A percentile compares a stretch with the other conserved stretches of the same genome.
phyloP scores from a whole-genome alignment of 345 rosid genomes.

The Arabidopsis suecica region DNA sequence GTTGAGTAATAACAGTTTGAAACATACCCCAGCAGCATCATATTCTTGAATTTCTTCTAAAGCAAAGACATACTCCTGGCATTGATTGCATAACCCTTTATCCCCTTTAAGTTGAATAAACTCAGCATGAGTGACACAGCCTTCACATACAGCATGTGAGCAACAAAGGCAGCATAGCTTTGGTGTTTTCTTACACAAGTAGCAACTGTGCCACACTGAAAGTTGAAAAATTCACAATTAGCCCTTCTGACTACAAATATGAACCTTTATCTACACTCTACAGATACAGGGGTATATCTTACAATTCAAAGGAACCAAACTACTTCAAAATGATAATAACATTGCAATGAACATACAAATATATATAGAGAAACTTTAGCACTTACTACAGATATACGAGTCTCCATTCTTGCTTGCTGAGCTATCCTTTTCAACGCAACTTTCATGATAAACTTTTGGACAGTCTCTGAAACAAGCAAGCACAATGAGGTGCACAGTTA shows the following conservation, averaged over 20 bases:
- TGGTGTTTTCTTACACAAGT: slow-evolving; percentile 41
- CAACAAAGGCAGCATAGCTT: slow-evolving; percentile 41
- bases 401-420: slow-evolving; percentile 23
- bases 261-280: slow-evolving; percentile 2
- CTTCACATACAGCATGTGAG: slow-evolving; percentile 37
- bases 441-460: slow-evolving; percentile 44
- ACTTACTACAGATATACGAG: slow-evolving; percentile 43
- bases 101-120: slow-evolving; percentile 27
- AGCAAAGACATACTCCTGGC: slow-evolving; percentile 31
- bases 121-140: slow-evolving; percentile 36
- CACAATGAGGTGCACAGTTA: background rate
- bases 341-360: slow-evolving; percentile 4
- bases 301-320: slow-evolving; percentile 8
- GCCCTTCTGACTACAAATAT: slow-evolving; percentile 6
- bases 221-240: slow-evolving; percentile 9
- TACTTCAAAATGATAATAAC: slow-evolving; percentile 2
- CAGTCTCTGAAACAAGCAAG: slow-evolving; percentile 41
- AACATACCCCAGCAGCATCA: slow-evolving; percentile 40
- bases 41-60: slow-evolving; percentile 39
- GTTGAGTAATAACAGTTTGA: background rate
- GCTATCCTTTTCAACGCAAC: slow-evolving; percentile 20
- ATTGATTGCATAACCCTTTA: slow-evolving; percentile 43
- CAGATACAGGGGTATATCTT: background rate
- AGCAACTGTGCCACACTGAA: slow-evolving; percentile 48
- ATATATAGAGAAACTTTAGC: background rate